A percentile compares a stretch with the other conserved stretches of the same genome.
Evolutionary conservation across 1,139 yeast species (phyloP).

Genomic region (Suhomyces panamericanus): DNA sequence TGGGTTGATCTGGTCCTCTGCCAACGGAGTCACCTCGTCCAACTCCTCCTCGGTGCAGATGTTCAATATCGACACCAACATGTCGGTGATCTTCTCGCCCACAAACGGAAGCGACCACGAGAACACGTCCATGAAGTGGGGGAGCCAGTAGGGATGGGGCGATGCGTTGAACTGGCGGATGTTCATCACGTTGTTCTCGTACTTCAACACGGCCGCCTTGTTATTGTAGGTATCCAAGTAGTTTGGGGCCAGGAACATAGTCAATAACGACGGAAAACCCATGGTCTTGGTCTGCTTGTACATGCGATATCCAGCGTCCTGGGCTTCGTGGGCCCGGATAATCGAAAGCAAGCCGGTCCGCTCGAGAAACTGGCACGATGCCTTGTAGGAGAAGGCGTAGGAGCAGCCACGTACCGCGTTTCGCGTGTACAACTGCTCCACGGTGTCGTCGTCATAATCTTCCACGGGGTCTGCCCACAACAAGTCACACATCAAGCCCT

Average conservation of each 20-base stretch:
- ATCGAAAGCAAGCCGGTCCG: slow-evolving; percentile 77
- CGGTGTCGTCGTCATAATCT: slow-evolving; percentile 72
- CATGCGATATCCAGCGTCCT: slow-evolving; percentile 96
- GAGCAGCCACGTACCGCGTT: slow-evolving; percentile 93
- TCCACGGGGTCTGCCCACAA: slow-evolving; percentile 97
- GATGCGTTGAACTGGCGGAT: slow-evolving; percentile 90
- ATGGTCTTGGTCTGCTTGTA: slow-evolving; percentile 81
- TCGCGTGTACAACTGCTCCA: slow-evolving; percentile 52
- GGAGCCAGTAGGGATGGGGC: slow-evolving; percentile 97
- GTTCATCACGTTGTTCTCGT: slow-evolving; percentile 90
- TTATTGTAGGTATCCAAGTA: slow-evolving; percentile 91
- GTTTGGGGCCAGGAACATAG: slow-evolving; percentile 95
- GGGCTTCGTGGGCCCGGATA: slow-evolving; percentile 97
- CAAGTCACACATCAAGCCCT: slow-evolving; percentile 92
- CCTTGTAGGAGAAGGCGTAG: slow-evolving; percentile 82
- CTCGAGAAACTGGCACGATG: slow-evolving; percentile 79
- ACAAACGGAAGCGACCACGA: slow-evolving; percentile 98
- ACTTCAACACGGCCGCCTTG: slow-evolving; percentile 92
- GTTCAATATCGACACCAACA: slow-evolving; percentile 85
- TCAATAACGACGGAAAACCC: slow-evolving; percentile 90
- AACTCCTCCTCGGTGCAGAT: slow-evolving; percentile 95
- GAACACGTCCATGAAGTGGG: slow-evolving; percentile 96
- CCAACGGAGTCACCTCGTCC: slow-evolving; percentile 65
- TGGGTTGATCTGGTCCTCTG: slow-evolving; percentile 21
- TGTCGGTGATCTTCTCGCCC: slow-evolving; percentile 94